Evolutionary conservation across 2,329 filamentous ascomycete genomes (phyloP), one percentile per base, ranked within the genome.

Genomic region (Pseudogymnoascus sp.): DNA sequence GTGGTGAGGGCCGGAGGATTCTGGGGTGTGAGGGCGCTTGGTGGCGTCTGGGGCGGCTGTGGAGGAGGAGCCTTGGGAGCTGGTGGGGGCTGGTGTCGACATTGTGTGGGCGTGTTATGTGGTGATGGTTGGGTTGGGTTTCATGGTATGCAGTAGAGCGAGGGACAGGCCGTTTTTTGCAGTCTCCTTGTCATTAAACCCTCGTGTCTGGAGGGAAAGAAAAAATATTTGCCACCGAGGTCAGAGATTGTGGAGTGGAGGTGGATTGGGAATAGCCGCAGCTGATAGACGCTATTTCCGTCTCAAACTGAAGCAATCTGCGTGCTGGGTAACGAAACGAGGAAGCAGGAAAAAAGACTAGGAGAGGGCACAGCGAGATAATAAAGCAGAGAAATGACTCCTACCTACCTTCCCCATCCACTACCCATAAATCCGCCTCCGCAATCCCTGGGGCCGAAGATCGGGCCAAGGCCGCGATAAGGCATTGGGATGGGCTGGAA

Each of bases 381-480:
- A 31, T 53, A 53, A 50, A 53, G 46, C 24, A 53, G 31, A 31
- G 24, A 31, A 53, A 53, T 53, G 24, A 53, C 24, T 53, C 46
- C 8, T 31, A 53, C 24, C 24, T 53, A 31, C 46, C 46, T 53
- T 53, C 46, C 46, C 46, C 24, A 53, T 53, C 24, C 46, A 50
- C 24, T 53, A 28, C 24, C 46, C 46, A 53, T 31, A 53, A 53
- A 53, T n/a, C 12, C 12, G 4, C 11, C 12, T 11, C 41, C 6
- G 41, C n/a, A 46, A 46, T n/a, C 46, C 46, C 24, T 53, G n/a
- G 46, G 46, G 24, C 46, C 46, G 46, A 53, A 53, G 3, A 53
- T 53, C 46, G 46, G 46, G 24, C 46, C 46, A 53, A 53, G 46
- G 46, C 46, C 46, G 46, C 46, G 46, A 53, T 53, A 53, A 53